Conservation (phyloP, 2,329 filamentous ascomycete species). For the Bipolaris victoriae region DNA sequence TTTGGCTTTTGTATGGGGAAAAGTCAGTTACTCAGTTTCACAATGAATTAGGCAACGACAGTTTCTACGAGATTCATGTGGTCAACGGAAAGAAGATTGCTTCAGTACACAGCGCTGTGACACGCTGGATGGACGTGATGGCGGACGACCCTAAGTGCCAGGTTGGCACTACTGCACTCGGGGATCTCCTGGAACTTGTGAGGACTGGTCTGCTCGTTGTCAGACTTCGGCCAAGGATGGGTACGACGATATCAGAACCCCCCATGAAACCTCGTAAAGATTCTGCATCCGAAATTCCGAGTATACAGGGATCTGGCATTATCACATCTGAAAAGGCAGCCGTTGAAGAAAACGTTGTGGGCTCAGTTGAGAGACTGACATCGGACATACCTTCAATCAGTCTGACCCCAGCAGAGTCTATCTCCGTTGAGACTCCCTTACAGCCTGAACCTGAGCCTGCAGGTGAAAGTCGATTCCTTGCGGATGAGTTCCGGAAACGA, state of each 20-base stretch:
- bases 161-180: constrained; percentile 4
- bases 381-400: not conserved
- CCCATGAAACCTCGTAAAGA: not conserved
- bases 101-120: constrained; percentile 1
- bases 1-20: constrained; percentile 29
- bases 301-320: not conserved
- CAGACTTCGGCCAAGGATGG: constrained; percentile 2
- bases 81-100: not conserved
- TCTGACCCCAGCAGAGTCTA: not conserved
- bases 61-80: not conserved
- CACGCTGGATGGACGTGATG: constrained; percentile 12
- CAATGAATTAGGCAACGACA: not conserved
- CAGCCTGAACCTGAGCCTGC: not conserved
- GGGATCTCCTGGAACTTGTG: constrained; percentile 14
- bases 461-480: not conserved
- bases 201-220: constrained; percentile 10
- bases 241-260: not conserved
- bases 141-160: constrained; percentile 3
- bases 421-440: not conserved
- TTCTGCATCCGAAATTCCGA: not conserved
- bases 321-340: not conserved
- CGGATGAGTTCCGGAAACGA: not conserved
- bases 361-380: too few species aligned
- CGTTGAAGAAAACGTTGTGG: not conserved
- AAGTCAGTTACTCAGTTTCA: constrained; percentile 8